Base-by-base conservation (phyloP, 2,329 filamentous ascomycete species). In the Penicillium sp. region DNA sequence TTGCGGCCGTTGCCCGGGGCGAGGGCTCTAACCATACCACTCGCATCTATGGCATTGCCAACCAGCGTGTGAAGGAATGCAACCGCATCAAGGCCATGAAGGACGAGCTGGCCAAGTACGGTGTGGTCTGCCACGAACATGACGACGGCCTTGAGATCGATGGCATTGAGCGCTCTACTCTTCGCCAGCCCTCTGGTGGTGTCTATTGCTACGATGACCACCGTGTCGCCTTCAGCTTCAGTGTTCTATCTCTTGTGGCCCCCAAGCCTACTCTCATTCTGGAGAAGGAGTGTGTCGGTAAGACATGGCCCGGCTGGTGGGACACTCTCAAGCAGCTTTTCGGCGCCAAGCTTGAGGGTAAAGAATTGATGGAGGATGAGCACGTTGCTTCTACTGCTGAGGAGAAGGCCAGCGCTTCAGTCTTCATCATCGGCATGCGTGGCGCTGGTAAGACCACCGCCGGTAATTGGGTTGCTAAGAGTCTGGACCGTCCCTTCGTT, bases 241-340 rank as follows among this genome's bases (percentile, higher is more conserved):
- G 90, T 58, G 90, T 98, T 6, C 77, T 98, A 13, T 83, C 89
- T 10, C 75, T 89, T 15, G 81, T 86, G 27, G 80, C 87, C 0
- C 85, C 88, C 1, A 71, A 81, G 6, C 80, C 88, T 0, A 86
- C 89, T 0, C 72, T 95, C 13, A 83, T 98, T 44, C 80, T 88
- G 2, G 93, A 98, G 68, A 87, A 90, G 52, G 90, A 95, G 63
- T 98, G 93, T 67, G 88, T 89, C 2, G 91, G 88, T 35, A 98
- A 98, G 78, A 98, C 93, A 2, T 98, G 93, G 93, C 93, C 93
- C 0, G 93, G 92, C 8, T 98, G 93, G 89, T 98, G 93, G 93
- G 93, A 98, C 69, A 83, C 85, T 15, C 73, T 97, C 48, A 84
- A 85, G 20, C 83, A 87, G 58, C 81, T 82, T 12, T 98, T 96